These are phyloP conservation scores for Vigna angularis DNA, from an alignment of 306 rosid species.

Conservation along the genomic window DNA sequence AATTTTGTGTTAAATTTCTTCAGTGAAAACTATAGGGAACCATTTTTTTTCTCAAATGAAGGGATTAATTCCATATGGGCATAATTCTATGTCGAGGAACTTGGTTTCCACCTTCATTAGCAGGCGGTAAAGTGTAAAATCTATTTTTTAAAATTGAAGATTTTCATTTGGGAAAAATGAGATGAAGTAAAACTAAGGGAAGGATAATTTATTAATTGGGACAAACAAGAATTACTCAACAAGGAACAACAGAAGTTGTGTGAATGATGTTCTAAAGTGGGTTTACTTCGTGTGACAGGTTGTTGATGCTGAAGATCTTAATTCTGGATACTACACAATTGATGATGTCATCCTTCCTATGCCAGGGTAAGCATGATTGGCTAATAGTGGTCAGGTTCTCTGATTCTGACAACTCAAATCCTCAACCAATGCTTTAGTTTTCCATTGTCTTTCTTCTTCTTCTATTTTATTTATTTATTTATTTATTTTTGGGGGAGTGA, in stretches of 20 bases:
- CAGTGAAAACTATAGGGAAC: not conserved
- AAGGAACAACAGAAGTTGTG: constrained; percentile 1
- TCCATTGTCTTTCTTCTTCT: not conserved
- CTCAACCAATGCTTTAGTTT: constrained; percentile 16
- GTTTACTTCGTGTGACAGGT: constrained; percentile 58
- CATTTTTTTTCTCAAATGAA: constrained; percentile 6
- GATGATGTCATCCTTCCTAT: constrained; percentile 93
- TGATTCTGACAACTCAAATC: constrained; percentile 24
- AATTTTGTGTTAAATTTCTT: not conserved
- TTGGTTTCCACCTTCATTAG: not conserved
- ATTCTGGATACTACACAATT: constrained; percentile 63
- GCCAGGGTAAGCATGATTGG: constrained; percentile 78
- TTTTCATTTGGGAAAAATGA: constrained; percentile 17
- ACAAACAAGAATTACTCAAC: not conserved
- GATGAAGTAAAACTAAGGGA: constrained; percentile 6
- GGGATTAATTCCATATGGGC: not conserved
- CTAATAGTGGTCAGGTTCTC: constrained; percentile 27
- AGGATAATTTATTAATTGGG: constrained; percentile 2
- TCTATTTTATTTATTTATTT: not conserved
- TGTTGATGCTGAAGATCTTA: constrained; percentile 74
- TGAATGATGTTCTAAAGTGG: constrained; percentile 31
- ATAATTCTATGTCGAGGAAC: constrained; percentile 11
- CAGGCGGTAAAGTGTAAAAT: constrained; percentile 13
- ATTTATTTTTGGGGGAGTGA: not conserved
- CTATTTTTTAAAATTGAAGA: not conserved